Evolutionary conservation across 140 eudicot genomes (phyloP).

Genomic region (Cichorium intybus): DNA sequence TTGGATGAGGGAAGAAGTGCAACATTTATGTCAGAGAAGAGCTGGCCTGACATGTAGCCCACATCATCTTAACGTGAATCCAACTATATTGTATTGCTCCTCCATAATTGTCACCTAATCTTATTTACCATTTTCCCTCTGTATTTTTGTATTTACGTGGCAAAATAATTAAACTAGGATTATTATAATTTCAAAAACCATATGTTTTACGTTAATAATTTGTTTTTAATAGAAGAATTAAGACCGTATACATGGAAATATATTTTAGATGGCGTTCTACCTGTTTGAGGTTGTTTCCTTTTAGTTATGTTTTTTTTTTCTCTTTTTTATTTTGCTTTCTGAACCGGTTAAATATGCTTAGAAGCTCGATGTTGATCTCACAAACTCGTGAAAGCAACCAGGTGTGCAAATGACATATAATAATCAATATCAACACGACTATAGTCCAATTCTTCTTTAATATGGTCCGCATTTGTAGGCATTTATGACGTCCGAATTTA

Average conservation of each 20-base stretch:
- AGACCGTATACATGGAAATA: no score
- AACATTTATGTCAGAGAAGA: slow-evolving; percentile 29
- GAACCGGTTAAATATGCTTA: no score
- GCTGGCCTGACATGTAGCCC: slow-evolving; percentile 30
- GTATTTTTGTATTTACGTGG: background rate
- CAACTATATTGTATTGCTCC: slow-evolving; percentile 14
- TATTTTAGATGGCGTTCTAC: no score
- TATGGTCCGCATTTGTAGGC: background rate
- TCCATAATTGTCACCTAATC: slow-evolving; percentile 5
- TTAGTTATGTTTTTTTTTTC: no score
- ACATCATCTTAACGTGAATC: slow-evolving; percentile 34
- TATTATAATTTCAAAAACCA: no score
- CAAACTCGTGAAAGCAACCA: background rate
- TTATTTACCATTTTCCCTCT: background rate
- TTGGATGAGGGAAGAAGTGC: slow-evolving; percentile 16
- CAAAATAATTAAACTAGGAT: background rate
- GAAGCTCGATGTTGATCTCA: no score
- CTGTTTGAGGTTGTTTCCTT: no score
- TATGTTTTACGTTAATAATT: no score
- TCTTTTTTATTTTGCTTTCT: no score
- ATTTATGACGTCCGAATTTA: background rate
- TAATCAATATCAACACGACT: background rate
- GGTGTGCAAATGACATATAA: background rate
- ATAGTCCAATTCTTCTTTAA: background rate
- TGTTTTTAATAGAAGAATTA: no score